These are phyloP conservation scores for Podospora pseudocomata DNA, from an alignment of 495 filamentous ascomycete genomes.

Conservation along the genomic window DNA sequence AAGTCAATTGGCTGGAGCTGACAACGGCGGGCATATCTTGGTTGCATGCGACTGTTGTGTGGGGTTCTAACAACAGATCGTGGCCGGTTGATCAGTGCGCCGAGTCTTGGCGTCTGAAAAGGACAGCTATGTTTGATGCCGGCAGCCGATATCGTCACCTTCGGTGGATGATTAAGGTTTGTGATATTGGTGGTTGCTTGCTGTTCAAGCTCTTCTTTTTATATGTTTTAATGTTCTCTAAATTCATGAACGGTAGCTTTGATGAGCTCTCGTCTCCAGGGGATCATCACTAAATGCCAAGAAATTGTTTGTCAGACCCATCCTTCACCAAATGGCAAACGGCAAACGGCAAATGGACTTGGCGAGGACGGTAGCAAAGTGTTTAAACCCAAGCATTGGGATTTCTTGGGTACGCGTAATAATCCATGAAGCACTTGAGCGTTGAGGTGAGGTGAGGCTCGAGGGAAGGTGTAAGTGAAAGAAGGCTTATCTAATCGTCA, in stretches of 20 bases:
- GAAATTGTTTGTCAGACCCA: neutral
- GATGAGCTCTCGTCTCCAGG: neutral
- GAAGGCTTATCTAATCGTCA: neutral
- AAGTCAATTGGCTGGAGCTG: neutral
- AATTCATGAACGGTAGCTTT: neutral
- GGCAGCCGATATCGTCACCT: neutral
- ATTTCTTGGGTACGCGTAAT: neutral
- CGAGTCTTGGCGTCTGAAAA: constrained; percentile 14
- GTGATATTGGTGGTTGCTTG: neutral
- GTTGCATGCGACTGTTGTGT: constrained; percentile 37
- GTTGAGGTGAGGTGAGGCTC: neutral
- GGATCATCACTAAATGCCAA: neutral
- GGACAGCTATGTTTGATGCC: constrained; percentile 13
- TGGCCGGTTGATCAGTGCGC: neutral
- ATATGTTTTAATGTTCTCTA: neutral
- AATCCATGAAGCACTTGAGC: too few species aligned
- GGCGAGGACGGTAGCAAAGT: neutral
- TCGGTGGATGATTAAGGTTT: neutral
- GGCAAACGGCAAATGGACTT: neutral
- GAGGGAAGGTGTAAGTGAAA: neutral
- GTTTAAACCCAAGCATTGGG: neutral
- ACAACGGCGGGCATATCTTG: constrained; percentile 40
- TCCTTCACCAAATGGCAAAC: neutral
- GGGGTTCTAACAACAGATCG: constrained; percentile 35
- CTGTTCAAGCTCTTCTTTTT: neutral